These are phyloP conservation scores for Trametes meyenii DNA, from an alignment of 768 basidiomycete genomes.

Conservation along the genomic window DNA sequence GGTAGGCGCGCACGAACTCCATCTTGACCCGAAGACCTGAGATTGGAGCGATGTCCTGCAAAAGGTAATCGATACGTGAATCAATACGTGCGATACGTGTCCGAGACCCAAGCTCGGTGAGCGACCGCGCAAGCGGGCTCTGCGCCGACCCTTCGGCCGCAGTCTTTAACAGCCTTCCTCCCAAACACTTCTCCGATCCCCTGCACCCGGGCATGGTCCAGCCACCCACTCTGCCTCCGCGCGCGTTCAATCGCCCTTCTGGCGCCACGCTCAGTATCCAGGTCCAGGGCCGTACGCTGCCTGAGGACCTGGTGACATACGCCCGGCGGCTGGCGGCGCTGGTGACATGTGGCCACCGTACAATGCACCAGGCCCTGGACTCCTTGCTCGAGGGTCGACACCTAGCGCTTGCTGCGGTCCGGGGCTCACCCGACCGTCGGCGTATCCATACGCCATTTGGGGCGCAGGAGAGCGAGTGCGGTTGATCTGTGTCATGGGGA, in stretches of 20 bases:
- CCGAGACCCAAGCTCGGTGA: conserved; percentile 14
- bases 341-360: conserved; percentile 20
- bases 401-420: conserved; percentile 17
- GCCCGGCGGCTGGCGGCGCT: conserved; percentile 33
- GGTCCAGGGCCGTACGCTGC: conserved; percentile 42
- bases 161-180: conserved; percentile 3
- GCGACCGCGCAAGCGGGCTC: conserved; percentile 2
- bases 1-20: neutral
- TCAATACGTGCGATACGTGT: neutral
- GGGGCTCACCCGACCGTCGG: conserved; percentile 22
- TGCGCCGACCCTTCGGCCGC: conserved; percentile 1
- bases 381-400: conserved; percentile 20
- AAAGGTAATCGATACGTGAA: conserved; percentile 8
- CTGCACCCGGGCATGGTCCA: conserved; percentile 24
- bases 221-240: conserved; percentile 19
- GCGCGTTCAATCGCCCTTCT: neutral
- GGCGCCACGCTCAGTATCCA: conserved; percentile 17
- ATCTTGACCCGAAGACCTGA: neutral
- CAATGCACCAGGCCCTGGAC: conserved; percentile 21
- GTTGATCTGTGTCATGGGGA: conserved; percentile 72
- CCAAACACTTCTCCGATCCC: neutral
- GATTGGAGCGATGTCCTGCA: conserved; percentile 2
- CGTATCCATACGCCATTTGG: conserved; percentile 15
- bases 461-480: conserved; percentile 33
- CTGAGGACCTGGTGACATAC: conserved; percentile 50